Percentiles rank a stretch among this genome's conserved stretches.
phyloP scores from a whole-genome alignment of 1,139 yeast genomes.

The Sporopachydermia cereana region DNA sequence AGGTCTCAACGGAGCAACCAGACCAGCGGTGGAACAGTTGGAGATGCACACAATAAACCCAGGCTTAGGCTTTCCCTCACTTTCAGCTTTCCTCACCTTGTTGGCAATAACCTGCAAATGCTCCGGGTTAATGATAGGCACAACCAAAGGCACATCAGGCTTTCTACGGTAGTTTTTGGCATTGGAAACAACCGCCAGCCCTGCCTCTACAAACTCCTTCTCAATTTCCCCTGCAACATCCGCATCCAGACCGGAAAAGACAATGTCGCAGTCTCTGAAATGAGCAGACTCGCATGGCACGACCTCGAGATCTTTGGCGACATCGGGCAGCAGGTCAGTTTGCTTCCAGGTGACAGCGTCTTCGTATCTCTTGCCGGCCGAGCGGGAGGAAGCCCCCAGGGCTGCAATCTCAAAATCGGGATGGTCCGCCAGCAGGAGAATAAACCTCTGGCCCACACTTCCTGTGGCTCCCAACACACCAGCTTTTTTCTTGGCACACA shows the following conservation, averaged over 20 bases:
- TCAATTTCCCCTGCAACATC: constrained; percentile 92
- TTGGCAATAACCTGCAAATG: constrained; percentile 70
- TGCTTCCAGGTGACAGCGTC: constrained; percentile 96
- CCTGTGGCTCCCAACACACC: constrained; percentile 99
- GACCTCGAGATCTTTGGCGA: constrained; percentile 52
- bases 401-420: constrained; percentile 82
- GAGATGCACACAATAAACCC: constrained; percentile 93
- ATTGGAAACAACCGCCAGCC: constrained; percentile 78
- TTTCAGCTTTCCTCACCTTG: constrained; percentile 41
- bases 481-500: constrained; percentile 6
- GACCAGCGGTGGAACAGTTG: constrained; percentile 96
- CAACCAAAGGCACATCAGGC: constrained; percentile 80
- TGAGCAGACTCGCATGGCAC: constrained; percentile 65
- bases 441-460: constrained; percentile 94
- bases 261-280: constrained; percentile 84
- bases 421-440: constrained; percentile 69
- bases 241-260: constrained; percentile 89
- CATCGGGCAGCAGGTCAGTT: constrained; percentile 65
- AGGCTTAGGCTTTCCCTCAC: constrained; percentile 41
- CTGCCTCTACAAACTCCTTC: constrained; percentile 68
- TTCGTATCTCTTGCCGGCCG: constrained; percentile 79
- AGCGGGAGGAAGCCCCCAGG: constrained; percentile 86
- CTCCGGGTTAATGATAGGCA: constrained; percentile 93
- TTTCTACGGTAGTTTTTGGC: constrained; percentile 94
- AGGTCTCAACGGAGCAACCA: constrained; percentile 94